Percentiles rank a stretch among this genome's conserved stretches.
These are phyloP conservation scores for Nakazawaea pomicola DNA, from an alignment of 805 yeast genomes.

Conservation along the genomic window DNA sequence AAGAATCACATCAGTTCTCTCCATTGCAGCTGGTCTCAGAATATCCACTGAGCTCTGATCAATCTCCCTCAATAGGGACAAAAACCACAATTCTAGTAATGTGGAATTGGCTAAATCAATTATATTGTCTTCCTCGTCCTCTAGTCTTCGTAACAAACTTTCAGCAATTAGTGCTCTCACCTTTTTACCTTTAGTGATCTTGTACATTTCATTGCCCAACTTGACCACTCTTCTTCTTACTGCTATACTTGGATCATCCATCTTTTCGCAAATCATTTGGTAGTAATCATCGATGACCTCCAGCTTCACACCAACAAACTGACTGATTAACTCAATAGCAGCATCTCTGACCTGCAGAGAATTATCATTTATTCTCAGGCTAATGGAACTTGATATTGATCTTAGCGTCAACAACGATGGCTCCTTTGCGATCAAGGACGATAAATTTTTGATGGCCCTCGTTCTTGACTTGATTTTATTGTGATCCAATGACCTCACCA, in stretches of 20 bases:
- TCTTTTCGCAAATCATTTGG: conserved; percentile 40
- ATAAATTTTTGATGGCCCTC: conserved; percentile 60
- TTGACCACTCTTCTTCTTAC: conserved; percentile 62
- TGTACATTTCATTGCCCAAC: conserved; percentile 44
- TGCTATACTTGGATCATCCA: conserved; percentile 54
- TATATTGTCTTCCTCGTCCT: conserved; percentile 66
- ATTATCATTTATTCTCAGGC: conserved; percentile 46
- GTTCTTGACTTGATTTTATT: conserved; percentile 49
- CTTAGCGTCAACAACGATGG: conserved; percentile 44
- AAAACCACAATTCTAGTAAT: conserved; percentile 35
- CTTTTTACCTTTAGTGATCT: conserved; percentile 22
- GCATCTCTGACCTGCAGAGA: conserved; percentile 77
- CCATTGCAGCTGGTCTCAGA: conserved; percentile 9
- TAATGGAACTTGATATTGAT: conserved; percentile 46
- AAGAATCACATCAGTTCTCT: conserved; percentile 29
- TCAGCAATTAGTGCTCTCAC: conserved; percentile 41
- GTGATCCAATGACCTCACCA: conserved; percentile 44
- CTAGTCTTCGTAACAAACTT: conserved; percentile 48
- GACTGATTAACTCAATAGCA: conserved; percentile 59
- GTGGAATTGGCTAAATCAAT: conserved; percentile 35
- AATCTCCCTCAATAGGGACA: conserved; percentile 10
- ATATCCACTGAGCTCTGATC: conserved; percentile 5
- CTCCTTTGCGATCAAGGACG: conserved; percentile 50
- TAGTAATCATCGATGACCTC: conserved; percentile 44
- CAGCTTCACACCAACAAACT: conserved; percentile 34